A percentile compares a stretch with the other conserved stretches of the same genome.
Conservation (phyloP, 116 monocot species). For the Zostera marina region DNA sequence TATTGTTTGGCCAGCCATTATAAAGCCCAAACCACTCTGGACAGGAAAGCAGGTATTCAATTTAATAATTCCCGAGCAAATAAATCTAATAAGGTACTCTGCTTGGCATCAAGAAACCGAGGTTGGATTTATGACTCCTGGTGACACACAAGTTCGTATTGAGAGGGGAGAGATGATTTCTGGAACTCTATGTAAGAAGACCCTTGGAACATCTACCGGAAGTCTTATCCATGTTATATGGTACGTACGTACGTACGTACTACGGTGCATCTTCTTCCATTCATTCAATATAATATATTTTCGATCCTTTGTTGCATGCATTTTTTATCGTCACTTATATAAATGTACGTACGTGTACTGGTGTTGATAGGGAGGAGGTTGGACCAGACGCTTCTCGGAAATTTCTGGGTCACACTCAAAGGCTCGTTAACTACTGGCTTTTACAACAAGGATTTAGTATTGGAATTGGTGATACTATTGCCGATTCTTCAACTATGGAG, state of each 20-base stretch:
- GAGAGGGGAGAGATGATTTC: constrained; percentile 87
- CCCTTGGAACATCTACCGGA: constrained; percentile 75
- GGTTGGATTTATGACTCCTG: constrained; percentile 62
- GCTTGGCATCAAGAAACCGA: constrained; percentile 83
- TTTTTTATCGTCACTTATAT: too few relatives aligned
- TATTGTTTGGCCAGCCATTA: constrained; percentile 82
- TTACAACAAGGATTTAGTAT: constrained; percentile 91
- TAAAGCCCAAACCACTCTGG: constrained; percentile 89
- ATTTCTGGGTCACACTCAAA: constrained; percentile 89
- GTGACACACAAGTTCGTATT: constrained; percentile 85
- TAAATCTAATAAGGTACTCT: constrained; percentile 60
- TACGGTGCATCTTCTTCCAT: too few relatives aligned
- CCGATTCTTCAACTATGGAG: constrained; percentile 94
- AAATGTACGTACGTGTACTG: too few relatives aligned
- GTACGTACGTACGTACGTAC: constrained; percentile 13
- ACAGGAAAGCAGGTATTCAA: constrained; percentile 99
- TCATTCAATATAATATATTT: neutral
- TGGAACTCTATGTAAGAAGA: constrained; percentile 87
- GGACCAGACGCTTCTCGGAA: constrained; percentile 97
- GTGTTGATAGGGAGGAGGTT: constrained; percentile 75
- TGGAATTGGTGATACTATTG: constrained; percentile 97
- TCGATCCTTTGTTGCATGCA: neutral
- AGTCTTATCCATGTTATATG: constrained; percentile 98
- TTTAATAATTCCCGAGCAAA: constrained; percentile 94
- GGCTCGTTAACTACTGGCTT: constrained; percentile 99